Conservation (phyloP, 805 yeast species). For the Saturnispora diversa region DNA sequence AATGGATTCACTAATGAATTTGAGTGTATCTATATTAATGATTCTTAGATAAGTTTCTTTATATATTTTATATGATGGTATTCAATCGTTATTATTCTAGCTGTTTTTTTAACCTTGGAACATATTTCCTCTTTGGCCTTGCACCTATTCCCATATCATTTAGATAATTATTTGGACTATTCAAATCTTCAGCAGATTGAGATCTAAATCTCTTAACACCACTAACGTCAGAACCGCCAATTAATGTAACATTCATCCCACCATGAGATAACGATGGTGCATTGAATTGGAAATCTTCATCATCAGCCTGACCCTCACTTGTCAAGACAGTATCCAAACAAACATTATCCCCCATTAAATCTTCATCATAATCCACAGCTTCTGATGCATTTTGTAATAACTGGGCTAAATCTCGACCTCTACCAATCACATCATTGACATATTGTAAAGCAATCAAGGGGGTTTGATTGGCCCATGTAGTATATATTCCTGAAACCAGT, state of each 20-base stretch:
- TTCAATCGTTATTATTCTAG: neutral
- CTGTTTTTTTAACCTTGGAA: constrained; percentile 4
- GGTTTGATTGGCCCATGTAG: constrained; percentile 15
- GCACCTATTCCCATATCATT: constrained; percentile 3
- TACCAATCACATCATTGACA: constrained; percentile 21
- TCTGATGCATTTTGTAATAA: neutral
- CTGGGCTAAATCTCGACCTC: constrained; percentile 13
- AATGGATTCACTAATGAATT: constrained; percentile 72
- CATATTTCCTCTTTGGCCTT: constrained; percentile 5
- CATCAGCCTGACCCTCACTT: constrained; percentile 25
- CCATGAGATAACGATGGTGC: constrained; percentile 14
- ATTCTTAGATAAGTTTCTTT: neutral
- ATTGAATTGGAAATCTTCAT: constrained; percentile 18
- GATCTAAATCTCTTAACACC: constrained; percentile 22
- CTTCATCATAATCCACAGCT: neutral
- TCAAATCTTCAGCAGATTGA: constrained; percentile 8
- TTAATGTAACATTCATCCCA: constrained; percentile 25
- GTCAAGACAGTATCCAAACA: constrained; percentile 13
- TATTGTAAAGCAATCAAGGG: constrained; percentile 16
- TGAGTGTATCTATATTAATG: constrained; percentile 54
- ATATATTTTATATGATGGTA: neutral
- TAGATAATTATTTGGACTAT: neutral
- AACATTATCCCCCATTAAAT: neutral
- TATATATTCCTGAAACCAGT: constrained; percentile 15
- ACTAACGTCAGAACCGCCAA: constrained; percentile 17